Percentiles rank a stretch among this genome's conserved stretches.
phyloP scores from a whole-genome alignment of 495 filamentous ascomycete genomes.

The Opeltia flavorubescens region DNA sequence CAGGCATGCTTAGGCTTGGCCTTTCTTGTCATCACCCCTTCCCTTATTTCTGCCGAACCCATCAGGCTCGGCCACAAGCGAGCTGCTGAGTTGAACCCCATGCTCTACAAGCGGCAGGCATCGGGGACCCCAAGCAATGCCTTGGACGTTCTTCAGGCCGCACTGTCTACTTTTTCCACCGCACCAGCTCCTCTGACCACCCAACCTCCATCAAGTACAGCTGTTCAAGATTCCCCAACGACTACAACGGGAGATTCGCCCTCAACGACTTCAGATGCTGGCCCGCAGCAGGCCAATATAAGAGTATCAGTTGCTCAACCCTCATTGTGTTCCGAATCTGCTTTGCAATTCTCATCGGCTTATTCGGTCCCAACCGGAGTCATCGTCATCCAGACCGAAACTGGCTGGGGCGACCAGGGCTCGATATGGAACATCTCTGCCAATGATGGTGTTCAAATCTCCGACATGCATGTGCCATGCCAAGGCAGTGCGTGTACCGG shows the following conservation, averaged over 20 bases:
- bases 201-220: too few species aligned
- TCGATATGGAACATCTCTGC: slow-evolving; percentile 5
- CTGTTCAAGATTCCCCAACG: neutral
- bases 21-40: neutral
- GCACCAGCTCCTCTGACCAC: too few species aligned
- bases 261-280: neutral
- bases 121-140: neutral
- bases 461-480: neutral
- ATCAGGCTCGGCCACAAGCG: neutral
- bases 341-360: neutral
- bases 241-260: neutral
- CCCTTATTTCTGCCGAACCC: neutral
- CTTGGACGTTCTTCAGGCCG: neutral
- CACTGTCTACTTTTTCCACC: too few species aligned
- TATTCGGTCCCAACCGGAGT: neutral
- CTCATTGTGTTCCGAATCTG: neutral
- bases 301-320: neutral
- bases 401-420: neutral
- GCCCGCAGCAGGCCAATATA: neutral
- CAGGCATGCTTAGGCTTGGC: neutral
- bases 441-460: neutral
- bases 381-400: neutral
- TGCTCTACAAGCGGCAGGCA: neutral
- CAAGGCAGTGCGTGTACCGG: slow-evolving; percentile 3
- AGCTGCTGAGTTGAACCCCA: neutral